phyloP scores from a whole-genome alignment of 768 basidiomycete species.

The Neoboletus brunneissimus region DNA sequence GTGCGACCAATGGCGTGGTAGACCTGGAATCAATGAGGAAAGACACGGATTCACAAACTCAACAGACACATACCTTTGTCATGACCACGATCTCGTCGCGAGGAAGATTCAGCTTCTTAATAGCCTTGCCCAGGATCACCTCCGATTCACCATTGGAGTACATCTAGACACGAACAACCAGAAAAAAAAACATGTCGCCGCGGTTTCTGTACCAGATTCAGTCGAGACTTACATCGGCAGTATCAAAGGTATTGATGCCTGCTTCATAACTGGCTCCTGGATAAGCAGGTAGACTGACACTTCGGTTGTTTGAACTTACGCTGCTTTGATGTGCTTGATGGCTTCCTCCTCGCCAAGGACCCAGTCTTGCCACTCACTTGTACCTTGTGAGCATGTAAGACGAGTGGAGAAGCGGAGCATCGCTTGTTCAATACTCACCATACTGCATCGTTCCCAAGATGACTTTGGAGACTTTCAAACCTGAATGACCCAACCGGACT shows the following conservation, averaged over 20 bases:
- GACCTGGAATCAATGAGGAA: not conserved
- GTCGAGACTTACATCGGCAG: not conserved
- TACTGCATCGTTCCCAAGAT: conserved; percentile 6
- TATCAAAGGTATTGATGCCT: conserved; percentile 2
- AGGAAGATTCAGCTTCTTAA: not conserved
- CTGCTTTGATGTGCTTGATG: not conserved
- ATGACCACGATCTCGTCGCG: conserved; percentile 2
- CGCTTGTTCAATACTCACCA: conserved; percentile 8
- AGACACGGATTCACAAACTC: not conserved
- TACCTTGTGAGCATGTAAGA: conserved; percentile 3
- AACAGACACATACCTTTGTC: not conserved
- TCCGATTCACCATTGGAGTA: conserved; percentile 4
- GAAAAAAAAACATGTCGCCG: not conserved
- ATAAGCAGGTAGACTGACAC: not conserved
- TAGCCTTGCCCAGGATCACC: not conserved
- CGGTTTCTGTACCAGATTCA: not conserved
- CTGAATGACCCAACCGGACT: conserved; percentile 10
- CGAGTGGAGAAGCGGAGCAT: not conserved
- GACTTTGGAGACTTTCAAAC: conserved; percentile 3
- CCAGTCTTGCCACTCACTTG: conserved; percentile 3
- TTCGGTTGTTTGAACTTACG: not conserved
- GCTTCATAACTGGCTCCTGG: not conserved
- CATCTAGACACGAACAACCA: not conserved
- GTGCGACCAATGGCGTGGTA: not conserved
- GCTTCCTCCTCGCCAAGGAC: conserved; percentile 2